phyloP scores from a whole-genome alignment of 2,329 filamentous ascomycete genomes.

The Didymella exigua region DNA sequence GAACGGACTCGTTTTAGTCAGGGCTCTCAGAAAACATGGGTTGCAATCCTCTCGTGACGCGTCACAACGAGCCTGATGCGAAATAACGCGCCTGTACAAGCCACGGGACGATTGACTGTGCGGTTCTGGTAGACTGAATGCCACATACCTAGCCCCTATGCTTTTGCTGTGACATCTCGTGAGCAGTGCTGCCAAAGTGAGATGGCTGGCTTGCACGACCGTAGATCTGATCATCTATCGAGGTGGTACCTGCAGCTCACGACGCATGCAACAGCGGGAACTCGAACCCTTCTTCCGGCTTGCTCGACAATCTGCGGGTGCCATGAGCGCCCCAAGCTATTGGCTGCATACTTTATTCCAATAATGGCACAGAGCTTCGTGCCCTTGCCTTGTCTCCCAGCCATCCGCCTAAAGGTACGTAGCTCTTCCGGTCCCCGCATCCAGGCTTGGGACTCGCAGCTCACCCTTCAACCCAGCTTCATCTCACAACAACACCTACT shows the following conservation, averaged over 20 bases:
- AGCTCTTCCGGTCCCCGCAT: constrained; percentile 40
- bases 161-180: neutral
- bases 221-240: constrained; percentile 5
- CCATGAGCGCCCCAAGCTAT: constrained; percentile 27
- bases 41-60: neutral
- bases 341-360: constrained; percentile 31
- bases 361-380: constrained; percentile 34
- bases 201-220: constrained; percentile 5
- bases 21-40: neutral
- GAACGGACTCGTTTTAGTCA: neutral
- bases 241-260: constrained; percentile 34
- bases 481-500: constrained; percentile 20
- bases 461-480: constrained; percentile 26
- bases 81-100: neutral
- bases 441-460: constrained; percentile 22
- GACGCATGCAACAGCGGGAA: constrained; percentile 12
- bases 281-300: constrained; percentile 12
- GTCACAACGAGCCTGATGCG: neutral
- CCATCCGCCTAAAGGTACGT: constrained; percentile 35
- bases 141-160: too few species aligned
- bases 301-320: constrained; percentile 24
- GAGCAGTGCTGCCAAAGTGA: neutral
- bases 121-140: neutral
- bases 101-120: neutral
- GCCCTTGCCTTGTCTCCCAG: constrained; percentile 40